phyloP scores from a whole-genome alignment of 176 grass and related monocot species.

The Microstegium vimineum region DNA sequence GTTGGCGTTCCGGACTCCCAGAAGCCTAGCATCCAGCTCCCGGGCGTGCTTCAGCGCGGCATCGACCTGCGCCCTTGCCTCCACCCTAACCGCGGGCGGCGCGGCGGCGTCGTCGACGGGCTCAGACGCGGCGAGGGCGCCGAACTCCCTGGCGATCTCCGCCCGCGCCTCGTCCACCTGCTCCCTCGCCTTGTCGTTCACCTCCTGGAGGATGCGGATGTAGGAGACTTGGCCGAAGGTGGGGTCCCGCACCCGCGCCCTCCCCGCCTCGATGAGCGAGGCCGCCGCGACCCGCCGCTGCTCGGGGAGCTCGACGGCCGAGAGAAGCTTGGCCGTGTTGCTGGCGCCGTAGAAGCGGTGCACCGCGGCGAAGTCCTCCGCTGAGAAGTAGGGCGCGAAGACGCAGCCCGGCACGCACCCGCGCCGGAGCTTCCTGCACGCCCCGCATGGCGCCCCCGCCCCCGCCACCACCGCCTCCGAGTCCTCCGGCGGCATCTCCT shows the following conservation, averaged over 20 bases:
- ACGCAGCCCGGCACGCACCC: constrained; percentile 46
- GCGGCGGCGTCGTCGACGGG: background rate
- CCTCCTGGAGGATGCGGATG: background rate
- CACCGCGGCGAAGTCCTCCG: constrained; percentile 23
- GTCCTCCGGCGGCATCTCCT: background rate
- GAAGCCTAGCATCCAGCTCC: background rate
- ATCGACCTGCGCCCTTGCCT: background rate
- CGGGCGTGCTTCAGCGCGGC: background rate
- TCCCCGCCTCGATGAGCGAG: background rate
- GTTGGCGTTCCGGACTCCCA: background rate
- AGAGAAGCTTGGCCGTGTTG: background rate
- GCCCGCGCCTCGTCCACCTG: background rate
- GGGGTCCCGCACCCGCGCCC: background rate
- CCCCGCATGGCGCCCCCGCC: background rate
- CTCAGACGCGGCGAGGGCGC: background rate
- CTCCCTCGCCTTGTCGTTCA: background rate
- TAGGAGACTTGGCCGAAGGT: background rate
- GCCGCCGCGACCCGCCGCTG: background rate
- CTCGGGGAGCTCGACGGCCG: no score
- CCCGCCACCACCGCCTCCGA: background rate
- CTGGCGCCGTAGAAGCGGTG: background rate
- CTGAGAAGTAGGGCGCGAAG: constrained; percentile 87
- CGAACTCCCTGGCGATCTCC: background rate
- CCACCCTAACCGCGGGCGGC: background rate
- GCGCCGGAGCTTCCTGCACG: background rate